phyloP scores from a whole-genome alignment of 768 basidiomycete species.

The Heimioporus sp. region DNA sequence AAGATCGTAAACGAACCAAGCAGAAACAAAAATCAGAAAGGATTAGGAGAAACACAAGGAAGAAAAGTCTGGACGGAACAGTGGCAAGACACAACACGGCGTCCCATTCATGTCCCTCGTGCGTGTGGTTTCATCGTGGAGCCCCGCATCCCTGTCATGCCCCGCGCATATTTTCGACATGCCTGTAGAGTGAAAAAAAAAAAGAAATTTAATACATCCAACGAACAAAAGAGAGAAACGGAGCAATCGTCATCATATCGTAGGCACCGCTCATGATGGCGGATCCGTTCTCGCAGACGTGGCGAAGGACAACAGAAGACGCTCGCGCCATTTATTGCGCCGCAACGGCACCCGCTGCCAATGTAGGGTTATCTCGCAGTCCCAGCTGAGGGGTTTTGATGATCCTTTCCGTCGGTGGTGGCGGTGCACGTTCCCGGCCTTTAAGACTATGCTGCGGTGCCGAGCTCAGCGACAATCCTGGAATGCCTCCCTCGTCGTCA shows the following conservation, averaged over 20 bases:
- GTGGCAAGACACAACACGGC: neutral
- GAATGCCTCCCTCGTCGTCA: constrained; percentile 37
- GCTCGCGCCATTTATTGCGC: constrained; percentile 19
- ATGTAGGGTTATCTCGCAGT: constrained; percentile 58
- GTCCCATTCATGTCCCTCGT: too few species aligned
- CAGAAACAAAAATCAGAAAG: constrained; percentile 1
- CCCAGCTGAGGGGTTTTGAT: constrained; percentile 61
- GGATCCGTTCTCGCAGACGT: neutral
- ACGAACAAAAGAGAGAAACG: constrained; percentile 6
- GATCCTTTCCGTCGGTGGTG: constrained; percentile 41
- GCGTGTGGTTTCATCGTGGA: neutral
- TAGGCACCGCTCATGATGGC: constrained; percentile 5
- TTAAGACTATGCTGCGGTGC: constrained; percentile 35
- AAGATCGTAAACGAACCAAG: constrained; percentile 20
- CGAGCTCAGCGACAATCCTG: constrained; percentile 31
- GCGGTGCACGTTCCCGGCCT: constrained; percentile 33
- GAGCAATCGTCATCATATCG: constrained; percentile 13
- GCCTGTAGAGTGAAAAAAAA: constrained; percentile 30
- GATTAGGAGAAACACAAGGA: neutral
- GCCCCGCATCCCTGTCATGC: constrained; percentile 15
- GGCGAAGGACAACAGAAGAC: neutral
- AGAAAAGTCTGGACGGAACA: constrained; percentile 7
- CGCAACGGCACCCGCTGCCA: constrained; percentile 44
- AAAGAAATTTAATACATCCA: constrained; percentile 30
- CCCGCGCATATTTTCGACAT: constrained; percentile 11